Conservation (phyloP, 2,329 filamentous ascomycete genomes). For the Colletotrichum musicola region DNA sequence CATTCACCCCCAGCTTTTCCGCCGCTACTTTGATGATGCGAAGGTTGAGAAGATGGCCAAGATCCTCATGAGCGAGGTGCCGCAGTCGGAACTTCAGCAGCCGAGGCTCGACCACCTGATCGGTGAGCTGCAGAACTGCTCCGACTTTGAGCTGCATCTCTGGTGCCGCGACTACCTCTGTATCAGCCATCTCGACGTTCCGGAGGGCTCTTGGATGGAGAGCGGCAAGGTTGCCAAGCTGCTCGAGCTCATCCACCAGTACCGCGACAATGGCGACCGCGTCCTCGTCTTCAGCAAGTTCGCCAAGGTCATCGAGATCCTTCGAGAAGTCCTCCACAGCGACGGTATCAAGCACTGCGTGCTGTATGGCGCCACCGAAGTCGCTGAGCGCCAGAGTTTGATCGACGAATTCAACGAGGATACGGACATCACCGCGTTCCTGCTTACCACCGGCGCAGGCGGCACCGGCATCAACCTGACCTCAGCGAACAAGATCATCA, state of each 20-base stretch:
- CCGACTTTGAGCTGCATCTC: conserved; percentile 75
- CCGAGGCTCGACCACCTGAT: conserved; percentile 65
- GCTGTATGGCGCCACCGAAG: conserved; percentile 87
- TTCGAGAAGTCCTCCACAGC: conserved; percentile 83
- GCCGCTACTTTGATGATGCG: conserved; percentile 81
- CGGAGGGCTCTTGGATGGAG: conserved; percentile 66
- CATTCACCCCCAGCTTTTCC: conserved; percentile 90
- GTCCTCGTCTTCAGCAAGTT: conserved; percentile 95
- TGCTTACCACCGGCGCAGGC: conserved; percentile 92
- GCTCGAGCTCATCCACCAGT: conserved; percentile 78
- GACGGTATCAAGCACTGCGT: conserved; percentile 82
- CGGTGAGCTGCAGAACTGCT: conserved; percentile 68
- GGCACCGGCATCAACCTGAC: conserved; percentile 98
- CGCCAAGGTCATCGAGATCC: conserved; percentile 89
- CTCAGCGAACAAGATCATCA: conserved; percentile 95
- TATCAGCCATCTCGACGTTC: conserved; percentile 66
- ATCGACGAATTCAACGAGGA: conserved; percentile 89
- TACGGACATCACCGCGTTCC: conserved; percentile 84
- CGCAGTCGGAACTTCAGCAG: conserved; percentile 65
- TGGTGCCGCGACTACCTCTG: conserved; percentile 74
- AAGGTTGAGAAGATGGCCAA: conserved; percentile 82
- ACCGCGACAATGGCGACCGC: conserved; percentile 84
- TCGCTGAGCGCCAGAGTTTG: conserved; percentile 85
- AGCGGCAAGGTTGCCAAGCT: conserved; percentile 90
- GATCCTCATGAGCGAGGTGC: conserved; percentile 78